Evolutionary conservation across 352 stramenopile genomes (phyloP).

Genomic region (Phytopythium vexans): DNA sequence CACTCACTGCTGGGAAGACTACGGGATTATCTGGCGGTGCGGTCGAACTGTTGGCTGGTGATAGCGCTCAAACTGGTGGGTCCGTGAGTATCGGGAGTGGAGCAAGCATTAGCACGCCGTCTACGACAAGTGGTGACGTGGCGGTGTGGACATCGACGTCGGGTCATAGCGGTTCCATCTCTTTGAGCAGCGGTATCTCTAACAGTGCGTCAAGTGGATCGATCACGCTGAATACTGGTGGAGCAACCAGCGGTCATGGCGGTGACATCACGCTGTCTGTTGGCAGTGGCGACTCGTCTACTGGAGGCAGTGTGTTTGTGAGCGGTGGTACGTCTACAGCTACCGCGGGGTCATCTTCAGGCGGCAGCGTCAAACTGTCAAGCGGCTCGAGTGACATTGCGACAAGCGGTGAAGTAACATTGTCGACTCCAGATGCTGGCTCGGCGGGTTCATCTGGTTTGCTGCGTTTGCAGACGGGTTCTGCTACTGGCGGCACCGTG

Average conservation of each 20-base stretch:
- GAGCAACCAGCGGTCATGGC: not conserved
- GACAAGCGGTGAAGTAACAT: too few species aligned
- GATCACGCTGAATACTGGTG: conserved; percentile 6
- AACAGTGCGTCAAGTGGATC: too few species aligned
- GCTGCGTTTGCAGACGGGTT: conserved; percentile 10
- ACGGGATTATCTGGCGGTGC: conserved; percentile 28
- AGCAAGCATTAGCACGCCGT: not conserved
- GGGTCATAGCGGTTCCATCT: conserved; percentile 17
- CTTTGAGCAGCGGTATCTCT: conserved; percentile 15
- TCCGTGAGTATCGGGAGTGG: conserved; percentile 36
- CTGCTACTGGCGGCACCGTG: conserved; percentile 7
- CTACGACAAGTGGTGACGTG: too few species aligned
- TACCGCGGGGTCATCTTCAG: conserved; percentile 28
- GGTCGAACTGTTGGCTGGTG: conserved; percentile 37
- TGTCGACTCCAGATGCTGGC: conserved; percentile 16
- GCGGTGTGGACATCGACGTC: conserved; percentile 5
- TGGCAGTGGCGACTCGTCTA: conserved; percentile 23
- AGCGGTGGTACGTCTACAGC: too few species aligned
- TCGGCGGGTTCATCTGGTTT: conserved; percentile 11
- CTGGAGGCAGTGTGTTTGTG: too few species aligned
- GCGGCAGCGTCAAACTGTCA: too few species aligned
- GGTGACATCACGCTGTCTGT: conserved; percentile 14
- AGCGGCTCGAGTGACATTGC: too few species aligned
- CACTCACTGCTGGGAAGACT: conserved; percentile 40
- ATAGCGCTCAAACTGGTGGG: conserved; percentile 32